phyloP scores from a whole-genome alignment of 129 eudicot species.

The Pseudognaphalium luteoalbum region DNA sequence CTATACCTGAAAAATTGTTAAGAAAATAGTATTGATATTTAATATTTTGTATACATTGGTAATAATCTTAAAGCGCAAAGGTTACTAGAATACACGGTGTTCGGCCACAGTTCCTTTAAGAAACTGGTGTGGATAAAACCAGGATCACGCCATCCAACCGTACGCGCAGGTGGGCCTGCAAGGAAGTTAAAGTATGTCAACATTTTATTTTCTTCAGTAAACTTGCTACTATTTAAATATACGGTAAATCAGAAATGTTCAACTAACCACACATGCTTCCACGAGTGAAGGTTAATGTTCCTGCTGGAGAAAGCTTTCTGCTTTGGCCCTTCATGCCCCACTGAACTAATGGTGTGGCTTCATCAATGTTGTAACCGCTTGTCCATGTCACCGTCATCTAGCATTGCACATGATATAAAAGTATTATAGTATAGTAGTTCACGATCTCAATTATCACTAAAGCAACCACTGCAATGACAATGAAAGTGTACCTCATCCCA shows the following conservation, averaged over 20 bases:
- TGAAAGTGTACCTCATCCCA: constrained; percentile 68
- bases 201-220: not conserved
- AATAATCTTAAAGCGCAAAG: not conserved
- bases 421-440: not conserved
- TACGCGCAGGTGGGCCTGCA: constrained; percentile 48
- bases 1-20: constrained; percentile 42
- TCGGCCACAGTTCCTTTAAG: constrained; percentile 52
- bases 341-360: constrained; percentile 70
- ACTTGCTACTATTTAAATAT: not conserved
- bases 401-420: not conserved
- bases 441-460: no score
- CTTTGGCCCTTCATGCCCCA: constrained; percentile 57
- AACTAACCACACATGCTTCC: constrained; percentile 75
- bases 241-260: not conserved
- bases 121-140: constrained; percentile 51
- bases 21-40: not conserved
- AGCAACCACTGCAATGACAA: not conserved
- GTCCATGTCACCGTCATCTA: constrained; percentile 97
- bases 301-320: constrained; percentile 59
- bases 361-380: constrained; percentile 78
- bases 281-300: constrained; percentile 63
- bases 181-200: not conserved
- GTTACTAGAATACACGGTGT: constrained; percentile 25
- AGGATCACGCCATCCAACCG: constrained; percentile 60
- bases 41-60: not conserved